Evolutionary conservation across 2,329 filamentous ascomycete genomes (phyloP).

Genomic region (Apiospora aurea): DNA sequence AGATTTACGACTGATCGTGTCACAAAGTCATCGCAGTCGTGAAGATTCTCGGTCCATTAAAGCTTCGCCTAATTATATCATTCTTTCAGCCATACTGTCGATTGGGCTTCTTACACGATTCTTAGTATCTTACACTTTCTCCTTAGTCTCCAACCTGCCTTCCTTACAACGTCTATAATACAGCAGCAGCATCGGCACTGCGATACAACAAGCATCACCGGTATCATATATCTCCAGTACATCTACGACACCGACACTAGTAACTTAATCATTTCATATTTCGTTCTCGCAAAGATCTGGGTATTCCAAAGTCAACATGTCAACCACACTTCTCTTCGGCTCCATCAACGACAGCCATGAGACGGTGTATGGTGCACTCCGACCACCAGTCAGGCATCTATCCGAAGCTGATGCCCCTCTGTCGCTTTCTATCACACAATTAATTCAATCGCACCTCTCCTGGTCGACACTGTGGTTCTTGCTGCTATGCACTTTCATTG

Average conservation of each 20-base stretch:
- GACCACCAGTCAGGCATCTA: slow-evolving; percentile 27
- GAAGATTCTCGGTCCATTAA: neutral
- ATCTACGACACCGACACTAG: neutral
- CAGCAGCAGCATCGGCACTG: neutral
- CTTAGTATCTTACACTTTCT: neutral
- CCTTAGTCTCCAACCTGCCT: neutral
- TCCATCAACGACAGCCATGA: slow-evolving; percentile 36
- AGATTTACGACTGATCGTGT: slow-evolving; percentile 14
- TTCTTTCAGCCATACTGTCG: neutral
- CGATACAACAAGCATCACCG: neutral
- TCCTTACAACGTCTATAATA: neutral
- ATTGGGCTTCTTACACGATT: neutral
- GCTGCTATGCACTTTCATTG: slow-evolving; percentile 47
- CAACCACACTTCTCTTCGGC: slow-evolving; percentile 34
- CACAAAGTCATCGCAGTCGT: neutral
- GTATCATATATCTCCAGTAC: too few species aligned
- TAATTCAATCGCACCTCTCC: neutral
- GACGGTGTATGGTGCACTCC: slow-evolving; percentile 30
- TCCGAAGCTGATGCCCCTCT: slow-evolving; percentile 27
- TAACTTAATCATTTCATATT: neutral
- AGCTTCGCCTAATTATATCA: slow-evolving; percentile 12
- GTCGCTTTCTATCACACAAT: slow-evolving; percentile 23
- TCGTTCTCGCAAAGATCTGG: neutral
- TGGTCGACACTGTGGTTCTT: slow-evolving; percentile 41
- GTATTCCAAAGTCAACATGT: slow-evolving; percentile 29